phyloP scores from a whole-genome alignment of 202 grass and related monocot species.

The Carex arenaria region DNA sequence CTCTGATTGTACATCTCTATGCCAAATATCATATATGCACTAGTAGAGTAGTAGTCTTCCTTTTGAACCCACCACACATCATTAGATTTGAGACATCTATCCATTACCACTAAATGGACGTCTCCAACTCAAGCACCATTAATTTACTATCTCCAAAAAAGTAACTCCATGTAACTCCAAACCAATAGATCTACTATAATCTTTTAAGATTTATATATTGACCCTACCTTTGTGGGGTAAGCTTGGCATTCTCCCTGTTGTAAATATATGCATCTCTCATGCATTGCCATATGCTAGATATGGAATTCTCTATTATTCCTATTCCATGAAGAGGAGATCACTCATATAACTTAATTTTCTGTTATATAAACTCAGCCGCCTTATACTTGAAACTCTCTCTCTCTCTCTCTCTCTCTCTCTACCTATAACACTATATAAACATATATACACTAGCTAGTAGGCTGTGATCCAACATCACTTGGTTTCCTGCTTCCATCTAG shows the following conservation, averaged over 20 bases:
- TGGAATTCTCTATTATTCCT: not conserved
- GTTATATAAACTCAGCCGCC: not conserved
- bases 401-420: not conserved
- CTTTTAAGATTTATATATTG: not conserved
- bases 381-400: slow-evolving; percentile 31
- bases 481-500: slow-evolving; percentile 20
- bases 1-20: not conserved
- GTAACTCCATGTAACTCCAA: no score
- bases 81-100: not conserved
- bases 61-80: slow-evolving; percentile 1
- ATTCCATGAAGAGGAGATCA: not conserved
- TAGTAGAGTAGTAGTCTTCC: not conserved
- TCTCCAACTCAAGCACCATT: not conserved
- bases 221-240: not conserved
- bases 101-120: not conserved
- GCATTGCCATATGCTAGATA: not conserved
- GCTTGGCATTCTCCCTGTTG: not conserved
- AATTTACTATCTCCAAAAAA: not conserved
- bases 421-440: slow-evolving; percentile 15
- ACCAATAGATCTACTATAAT: not conserved
- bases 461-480: slow-evolving; percentile 16
- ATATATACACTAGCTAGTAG: not conserved
- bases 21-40: not conserved
- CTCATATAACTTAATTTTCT: not conserved
- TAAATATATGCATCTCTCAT: not conserved